Base-by-base conservation (phyloP, 192 early-diverging fungal genomes). In the Dispira parvispora region DNA sequence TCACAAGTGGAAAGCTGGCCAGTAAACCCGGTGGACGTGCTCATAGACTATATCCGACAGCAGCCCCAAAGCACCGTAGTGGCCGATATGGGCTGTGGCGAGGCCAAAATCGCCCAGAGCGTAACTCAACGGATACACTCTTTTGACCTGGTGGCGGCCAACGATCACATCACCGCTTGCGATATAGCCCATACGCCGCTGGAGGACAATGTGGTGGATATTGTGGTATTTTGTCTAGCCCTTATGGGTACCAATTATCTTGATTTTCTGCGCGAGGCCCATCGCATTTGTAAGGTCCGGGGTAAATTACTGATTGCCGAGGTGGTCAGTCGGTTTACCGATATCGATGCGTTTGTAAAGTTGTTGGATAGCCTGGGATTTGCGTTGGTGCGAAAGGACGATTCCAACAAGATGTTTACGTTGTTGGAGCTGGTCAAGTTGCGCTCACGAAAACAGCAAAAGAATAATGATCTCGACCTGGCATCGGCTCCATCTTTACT, bases 161-260 rank as follows among this genome's bases (percentile, higher is more conserved):
- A 91, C 66, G 76, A 83, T 32, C 73, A 73, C 21, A 85, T 99
- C 6, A 86, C 85, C 11, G 87, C 90, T 1, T 97, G 92, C 66
- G 92, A 99, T 84, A 95, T 99, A 56, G 78, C 88, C 14, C 75
- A 92, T 63, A 69, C 92, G 28, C 94, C 96, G 20, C 63, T 96
- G 56, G 62, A 76, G 16, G 73, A 78, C 25, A 71, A 54, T 12
- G 63, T 72, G 3, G 87, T 85, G 0, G 93, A 99, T 69, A 78
- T 99, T 11, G 85, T 79, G 5, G 80, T 97, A 20, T 96, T 99
- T 70, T 92, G 85, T 61, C 74, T 99, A 63, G 87, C 86, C n/a
- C 71, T 96, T 67, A 99, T 99, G 96, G 94, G 94, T 12, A 92
- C 89, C 0, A 94, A 99, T 68, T 96, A 88, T 71, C 69, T 91